These are phyloP conservation scores for Alternaria brassicicola DNA, from an alignment of 2,329 filamentous ascomycete genomes.

Conservation along the genomic window DNA sequence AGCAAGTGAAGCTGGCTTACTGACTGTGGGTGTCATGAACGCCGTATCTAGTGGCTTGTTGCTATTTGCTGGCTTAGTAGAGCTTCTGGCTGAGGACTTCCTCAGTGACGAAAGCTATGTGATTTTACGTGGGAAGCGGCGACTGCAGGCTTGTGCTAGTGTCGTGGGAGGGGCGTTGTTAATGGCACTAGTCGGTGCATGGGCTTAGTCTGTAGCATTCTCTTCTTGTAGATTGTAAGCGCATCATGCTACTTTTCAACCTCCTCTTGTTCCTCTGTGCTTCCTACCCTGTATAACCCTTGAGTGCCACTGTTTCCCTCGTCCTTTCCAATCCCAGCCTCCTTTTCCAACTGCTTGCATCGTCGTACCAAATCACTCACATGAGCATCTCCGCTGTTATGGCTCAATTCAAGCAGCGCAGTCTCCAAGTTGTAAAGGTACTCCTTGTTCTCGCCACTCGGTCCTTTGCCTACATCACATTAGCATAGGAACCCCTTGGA, in stretches of 20 bases:
- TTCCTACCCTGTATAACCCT: conserved; percentile 53
- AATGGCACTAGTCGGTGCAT: conserved; percentile 72
- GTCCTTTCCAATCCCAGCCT: conserved; percentile 30
- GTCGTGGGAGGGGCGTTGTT: conserved; percentile 65
- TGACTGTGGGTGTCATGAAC: conserved; percentile 60
- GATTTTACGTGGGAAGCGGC: conserved; percentile 61
- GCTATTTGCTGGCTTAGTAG: conserved; percentile 58
- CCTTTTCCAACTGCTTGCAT: conserved; percentile 67
- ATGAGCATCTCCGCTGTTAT: conserved; percentile 81
- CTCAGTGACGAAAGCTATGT: conserved; percentile 69
- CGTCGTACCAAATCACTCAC: conserved; percentile 79
- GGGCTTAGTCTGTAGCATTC: conserved; percentile 53
- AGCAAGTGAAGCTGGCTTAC: conserved; percentile 53
- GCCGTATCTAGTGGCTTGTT: conserved; percentile 56
- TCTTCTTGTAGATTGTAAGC: neutral
- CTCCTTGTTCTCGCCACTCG: conserved; percentile 87
- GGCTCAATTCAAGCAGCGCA: conserved; percentile 73
- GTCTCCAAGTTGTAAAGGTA: conserved; percentile 83
- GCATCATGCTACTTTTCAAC: conserved; percentile 53
- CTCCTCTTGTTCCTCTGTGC: conserved; percentile 66
- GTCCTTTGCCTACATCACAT: conserved; percentile 57
- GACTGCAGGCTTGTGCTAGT: conserved; percentile 66
- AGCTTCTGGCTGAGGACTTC: conserved; percentile 59
- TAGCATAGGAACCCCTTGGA: neutral
- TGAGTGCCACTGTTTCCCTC: conserved; percentile 24